Evolutionary conservation across 2,329 filamentous ascomycete species (phyloP), one percentile per base, ranked within the genome.

Genomic region (Pseudopyrenochaeta lycopersici): DNA sequence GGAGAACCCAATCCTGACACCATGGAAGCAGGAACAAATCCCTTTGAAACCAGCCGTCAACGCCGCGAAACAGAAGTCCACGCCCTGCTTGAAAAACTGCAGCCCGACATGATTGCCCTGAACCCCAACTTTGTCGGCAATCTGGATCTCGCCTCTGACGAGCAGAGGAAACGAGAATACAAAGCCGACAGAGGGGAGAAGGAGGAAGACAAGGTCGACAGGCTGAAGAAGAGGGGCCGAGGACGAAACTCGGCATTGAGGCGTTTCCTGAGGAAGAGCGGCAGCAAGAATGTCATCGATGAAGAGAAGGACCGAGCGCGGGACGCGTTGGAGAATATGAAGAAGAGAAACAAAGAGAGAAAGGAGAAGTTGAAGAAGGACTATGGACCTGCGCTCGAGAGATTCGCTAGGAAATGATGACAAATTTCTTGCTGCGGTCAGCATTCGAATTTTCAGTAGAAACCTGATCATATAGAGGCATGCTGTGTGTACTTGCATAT

Each of bases 1-100:
- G 95, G 95, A 58, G 95, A 99, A 76, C 88, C 95, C 73, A 98
- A 98, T 84, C 97, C 91, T 74, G 95, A 99, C 75, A 90, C 92
- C 2, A 82, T 97, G 48, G 95, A 99, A 77, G 83, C 88, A 66
- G 73, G 73, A 47, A 73, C 68, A 11, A 99, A 99, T 81, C 95
- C 95, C 30, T 98, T 94, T 84, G 95, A 98, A 79, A 97, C 90
- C 47, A 84, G 82, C 69, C 96, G 95, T 79, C 93, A 98, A 79
- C 87, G 95, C 68, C 93, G 96, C 76, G 95, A 99, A 77, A 84
- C 85, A 45, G 95, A 99, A 77, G 92, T 99, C 75, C 92, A 90
- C 80, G 83, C 85, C 11, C 83, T 99, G 60, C 86, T 99, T 66
- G 96, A 96, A 82, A 99, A 99, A 81, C 83, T 99, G 42, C 88